A percentile compares a stretch with the other conserved stretches of the same genome.
Conservation (phyloP, 148 eudicot genomes). For the Vaccinium vitisidaea region DNA sequence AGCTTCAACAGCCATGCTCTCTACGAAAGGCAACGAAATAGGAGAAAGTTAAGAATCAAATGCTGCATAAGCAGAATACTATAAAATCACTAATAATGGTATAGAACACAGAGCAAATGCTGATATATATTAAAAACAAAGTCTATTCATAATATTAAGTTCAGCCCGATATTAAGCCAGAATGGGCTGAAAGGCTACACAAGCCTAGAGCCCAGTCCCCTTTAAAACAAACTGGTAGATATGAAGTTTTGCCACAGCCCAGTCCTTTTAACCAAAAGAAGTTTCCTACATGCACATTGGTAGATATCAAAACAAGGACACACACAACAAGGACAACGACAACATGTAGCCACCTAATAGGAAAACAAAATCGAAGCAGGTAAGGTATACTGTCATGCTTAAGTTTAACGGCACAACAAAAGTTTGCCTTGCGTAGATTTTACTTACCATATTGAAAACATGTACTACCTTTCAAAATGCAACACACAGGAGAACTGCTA, state of each 20-base stretch:
- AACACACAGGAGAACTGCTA: background rate
- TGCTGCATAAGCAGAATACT: constrained; percentile 1
- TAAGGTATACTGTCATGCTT: background rate
- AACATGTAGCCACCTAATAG: too few species aligned
- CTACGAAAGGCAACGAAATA: constrained; percentile 35
- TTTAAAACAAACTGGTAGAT: too few species aligned
- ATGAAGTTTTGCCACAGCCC: too few species aligned
- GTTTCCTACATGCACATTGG: too few species aligned
- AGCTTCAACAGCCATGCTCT: constrained; percentile 98
- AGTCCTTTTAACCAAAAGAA: too few species aligned
- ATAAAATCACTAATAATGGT: constrained; percentile 15
- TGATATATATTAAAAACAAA: background rate
- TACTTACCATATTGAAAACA: background rate
- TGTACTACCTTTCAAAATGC: background rate
- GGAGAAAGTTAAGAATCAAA: background rate
- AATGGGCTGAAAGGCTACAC: background rate
- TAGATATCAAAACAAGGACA: too few species aligned
- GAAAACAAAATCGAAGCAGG: background rate
- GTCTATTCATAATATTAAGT: background rate
- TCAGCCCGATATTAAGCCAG: background rate
- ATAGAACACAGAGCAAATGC: background rate
- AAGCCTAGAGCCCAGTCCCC: too few species aligned
- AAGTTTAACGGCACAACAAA: too few species aligned
- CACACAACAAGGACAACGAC: too few species aligned
- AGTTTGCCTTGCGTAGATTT: background rate